Base-by-base conservation (phyloP, 768 basidiomycete genomes). In the Phylloporus sp. region DNA sequence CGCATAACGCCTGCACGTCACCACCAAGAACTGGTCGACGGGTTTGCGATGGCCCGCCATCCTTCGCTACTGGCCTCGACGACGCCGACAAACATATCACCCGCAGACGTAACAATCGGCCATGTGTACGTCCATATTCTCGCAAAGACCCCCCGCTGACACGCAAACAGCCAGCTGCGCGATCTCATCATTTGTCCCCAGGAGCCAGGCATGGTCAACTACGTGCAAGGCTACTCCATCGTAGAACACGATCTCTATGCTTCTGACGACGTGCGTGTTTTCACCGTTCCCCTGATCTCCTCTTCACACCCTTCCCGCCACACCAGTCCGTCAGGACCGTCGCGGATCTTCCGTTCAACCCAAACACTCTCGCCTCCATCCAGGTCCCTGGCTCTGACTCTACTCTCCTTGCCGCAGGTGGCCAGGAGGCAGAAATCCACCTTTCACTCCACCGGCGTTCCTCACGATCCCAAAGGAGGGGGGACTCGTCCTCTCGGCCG, bases 131-230 rank as follows among this genome's bases (percentile, higher is more conserved):
- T 69, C 35, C 29, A 40, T 62, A 52, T 46, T 14, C 27, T 37
- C 42, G 17, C 40, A 6, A 9, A 9, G 32, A 15, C 40, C 5
- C 11, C 20, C 21, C 27, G 27, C 38, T 48, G 38, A 55, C 46
- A 41, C 34, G 48, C 51, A 28, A 38, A 45, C 64, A 86, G 85
- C 22, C 88, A 91, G 67, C 70, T 91, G 23, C 77, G 88, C 28
- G 87, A 91, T 68, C 78, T 91, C 39, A 66, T 90, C 40, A 77
- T 86, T 49, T 88, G 86, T 63, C 87, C 86, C 1, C 71, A 78
- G 6, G 77, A 82, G 52, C 68, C 75, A 11, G 84, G 85, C 3
- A 59, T 82, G 6, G 75, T 87, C 29, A 81, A 80, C 63, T 87
- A 84, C 54, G 70, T 84, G 3, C 76, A 76, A 21, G 62, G 62